Conservation (phyloP, 768 basidiomycete species). For the Boletus edulis region DNA sequence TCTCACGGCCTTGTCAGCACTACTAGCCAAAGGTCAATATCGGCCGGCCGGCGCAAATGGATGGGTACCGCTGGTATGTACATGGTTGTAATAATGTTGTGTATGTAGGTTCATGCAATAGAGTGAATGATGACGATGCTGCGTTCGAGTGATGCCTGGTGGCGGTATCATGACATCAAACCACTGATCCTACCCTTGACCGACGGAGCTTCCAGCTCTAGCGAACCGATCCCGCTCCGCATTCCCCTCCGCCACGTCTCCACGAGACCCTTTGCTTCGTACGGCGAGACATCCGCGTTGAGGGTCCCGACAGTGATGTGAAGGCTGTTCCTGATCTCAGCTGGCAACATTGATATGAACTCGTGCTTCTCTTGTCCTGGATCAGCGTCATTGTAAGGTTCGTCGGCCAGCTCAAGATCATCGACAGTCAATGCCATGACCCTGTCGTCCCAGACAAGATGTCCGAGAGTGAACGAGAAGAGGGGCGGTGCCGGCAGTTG, state of each 20-base stretch:
- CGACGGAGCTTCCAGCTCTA: slow-evolving; percentile 28
- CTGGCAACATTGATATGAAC: slow-evolving; percentile 48
- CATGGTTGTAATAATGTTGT: no score
- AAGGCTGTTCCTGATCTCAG: slow-evolving; percentile 47
- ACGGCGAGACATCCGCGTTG: slow-evolving; percentile 46
- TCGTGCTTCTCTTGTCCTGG: slow-evolving; percentile 37
- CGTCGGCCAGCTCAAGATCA: slow-evolving; percentile 42
- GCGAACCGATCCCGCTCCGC: slow-evolving; percentile 24
- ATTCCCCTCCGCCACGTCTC: slow-evolving; percentile 46
- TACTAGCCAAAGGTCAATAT: no score
- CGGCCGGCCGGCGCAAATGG: no score
- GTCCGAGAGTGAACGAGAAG: slow-evolving; percentile 59
- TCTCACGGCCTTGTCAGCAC: no score
- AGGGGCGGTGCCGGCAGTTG: slow-evolving; percentile 39
- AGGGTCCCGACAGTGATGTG: slow-evolving; percentile 89
- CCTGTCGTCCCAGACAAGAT: slow-evolving; percentile 70
- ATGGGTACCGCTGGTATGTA: no score
- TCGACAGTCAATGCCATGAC: slow-evolving; percentile 82
- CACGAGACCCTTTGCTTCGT: slow-evolving; percentile 72
- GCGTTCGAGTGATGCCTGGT: no score
- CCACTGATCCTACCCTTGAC: slow-evolving; percentile 33
- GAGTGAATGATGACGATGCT: no score
- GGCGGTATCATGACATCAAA: slow-evolving; percentile 4
- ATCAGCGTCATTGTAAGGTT: slow-evolving; percentile 27
- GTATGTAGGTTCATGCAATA: no score